Evolutionary conservation across 2,329 filamentous ascomycete species (phyloP).

Genomic region (Fusarium sp.): DNA sequence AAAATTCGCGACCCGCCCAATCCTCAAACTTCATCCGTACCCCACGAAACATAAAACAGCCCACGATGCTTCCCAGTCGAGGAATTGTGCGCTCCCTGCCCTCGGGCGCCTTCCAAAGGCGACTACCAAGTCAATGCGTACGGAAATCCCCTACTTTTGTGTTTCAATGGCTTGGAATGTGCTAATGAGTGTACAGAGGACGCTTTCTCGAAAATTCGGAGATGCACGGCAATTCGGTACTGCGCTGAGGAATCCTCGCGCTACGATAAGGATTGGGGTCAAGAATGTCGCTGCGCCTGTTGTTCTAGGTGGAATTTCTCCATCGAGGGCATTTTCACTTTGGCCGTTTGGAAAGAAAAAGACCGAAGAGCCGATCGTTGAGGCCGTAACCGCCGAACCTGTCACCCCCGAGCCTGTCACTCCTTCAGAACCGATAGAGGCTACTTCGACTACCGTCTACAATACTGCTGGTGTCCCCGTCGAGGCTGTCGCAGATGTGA

Average conservation of each 20-base stretch:
- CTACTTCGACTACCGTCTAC: conserved; percentile 4
- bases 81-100: conserved; percentile 56
- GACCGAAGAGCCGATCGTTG: conserved; percentile 36
- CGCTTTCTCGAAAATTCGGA: conserved; percentile 47
- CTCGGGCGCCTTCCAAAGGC: conserved; percentile 49
- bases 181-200: conserved; percentile 40
- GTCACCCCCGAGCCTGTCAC: conserved; percentile 27
- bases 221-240: conserved; percentile 54
- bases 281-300: conserved; percentile 43
- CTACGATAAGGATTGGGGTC: conserved; percentile 40
- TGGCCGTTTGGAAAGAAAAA: conserved; percentile 52
- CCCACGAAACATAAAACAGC: conserved; percentile 32
- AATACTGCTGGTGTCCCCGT: conserved; percentile 36
- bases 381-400: conserved; percentile 36
- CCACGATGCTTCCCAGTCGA: conserved; percentile 60
- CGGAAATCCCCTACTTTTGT: neutral
- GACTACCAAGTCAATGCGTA: conserved; percentile 48
- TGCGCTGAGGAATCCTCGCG: conserved; percentile 41
- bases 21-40: conserved; percentile 27
- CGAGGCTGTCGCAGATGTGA: conserved; percentile 33
- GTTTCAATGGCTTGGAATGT: conserved; percentile 18
- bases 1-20: conserved; percentile 37
- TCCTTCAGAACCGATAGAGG: conserved; percentile 28
- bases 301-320: conserved; percentile 48
- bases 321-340: conserved; percentile 50